Evolutionary conservation across 306 rosid species (phyloP).

Genomic region (Oxytropis ochrocephala): DNA sequence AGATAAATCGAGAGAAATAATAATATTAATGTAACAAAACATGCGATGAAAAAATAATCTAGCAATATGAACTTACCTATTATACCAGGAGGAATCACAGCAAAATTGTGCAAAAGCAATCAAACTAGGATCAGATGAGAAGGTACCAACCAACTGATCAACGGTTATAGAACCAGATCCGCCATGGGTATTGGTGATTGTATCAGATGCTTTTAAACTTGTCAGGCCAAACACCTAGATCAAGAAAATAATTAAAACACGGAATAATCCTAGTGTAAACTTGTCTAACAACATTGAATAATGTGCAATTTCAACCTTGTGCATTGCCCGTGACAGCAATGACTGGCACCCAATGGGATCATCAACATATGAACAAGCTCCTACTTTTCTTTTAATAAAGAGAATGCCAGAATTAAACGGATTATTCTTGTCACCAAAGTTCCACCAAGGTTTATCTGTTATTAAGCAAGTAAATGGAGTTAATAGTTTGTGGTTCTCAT

Average conservation of each 20-base stretch:
- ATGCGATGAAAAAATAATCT: neutral
- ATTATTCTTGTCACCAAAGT: conserved; percentile 66
- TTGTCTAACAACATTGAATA: neutral
- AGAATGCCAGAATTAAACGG: conserved; percentile 87
- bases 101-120: conserved; percentile 95
- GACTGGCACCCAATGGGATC: conserved; percentile 98
- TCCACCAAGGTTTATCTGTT: conserved; percentile 97
- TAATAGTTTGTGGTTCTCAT: conserved; percentile 4
- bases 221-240: conserved; percentile 84
- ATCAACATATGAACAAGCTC: conserved; percentile 96
- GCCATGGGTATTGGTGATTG: conserved; percentile 22
- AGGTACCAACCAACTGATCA: conserved; percentile 89
- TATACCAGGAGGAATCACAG: conserved; percentile 80
- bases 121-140: conserved; percentile 97
- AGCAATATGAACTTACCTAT: conserved; percentile 46
- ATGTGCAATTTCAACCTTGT: conserved; percentile 57
- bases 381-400: conserved; percentile 89
- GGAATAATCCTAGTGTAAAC: neutral
- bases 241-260: conserved; percentile 19
- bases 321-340: conserved; percentile 89
- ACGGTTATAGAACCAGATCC: conserved; percentile 71
- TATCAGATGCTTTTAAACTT: conserved; percentile 45
- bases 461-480: conserved; percentile 10
- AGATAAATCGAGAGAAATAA: neutral
- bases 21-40: neutral